Percentiles rank a stretch among this genome's conserved stretches.
Evolutionary conservation across 148 eudicot species (phyloP).

Genomic region (Chenopodium formosanum): DNA sequence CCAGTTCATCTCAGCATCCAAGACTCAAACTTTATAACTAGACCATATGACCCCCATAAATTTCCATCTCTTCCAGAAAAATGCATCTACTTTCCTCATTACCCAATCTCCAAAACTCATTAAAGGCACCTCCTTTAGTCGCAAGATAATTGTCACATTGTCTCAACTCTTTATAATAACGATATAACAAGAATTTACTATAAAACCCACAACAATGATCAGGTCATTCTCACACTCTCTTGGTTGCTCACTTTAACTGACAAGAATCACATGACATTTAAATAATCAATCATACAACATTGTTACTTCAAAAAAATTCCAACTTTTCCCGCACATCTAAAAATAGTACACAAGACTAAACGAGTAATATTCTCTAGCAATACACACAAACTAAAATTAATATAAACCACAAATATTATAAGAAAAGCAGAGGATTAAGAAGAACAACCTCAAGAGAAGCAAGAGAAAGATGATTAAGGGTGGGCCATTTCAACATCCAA

Average conservation of each 20-base stretch:
- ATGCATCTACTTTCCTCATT: not conserved
- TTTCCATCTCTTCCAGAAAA: not conserved
- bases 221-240: not conserved
- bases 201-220: not conserved
- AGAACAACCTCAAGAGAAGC: conserved; percentile 76
- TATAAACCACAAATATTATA: not conserved
- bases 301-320: not conserved
- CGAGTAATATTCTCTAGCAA: no score
- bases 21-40: not conserved
- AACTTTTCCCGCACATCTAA: not conserved
- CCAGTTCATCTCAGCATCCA: not conserved
- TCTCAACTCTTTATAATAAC: not conserved
- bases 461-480: conserved; percentile 61
- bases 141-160: not conserved
- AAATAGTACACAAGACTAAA: not conserved
- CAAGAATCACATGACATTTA: not conserved
- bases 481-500: conserved; percentile 91
- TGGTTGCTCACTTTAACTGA: not conserved
- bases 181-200: not conserved
- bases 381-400: not conserved
- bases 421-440: not conserved
- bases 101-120: conserved; percentile 3
- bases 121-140: not conserved
- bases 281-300: not conserved
- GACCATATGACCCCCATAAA: not conserved